Evolutionary conservation across 495 filamentous ascomycete species (phyloP).

Genomic region (Neurospora intermedia): DNA sequence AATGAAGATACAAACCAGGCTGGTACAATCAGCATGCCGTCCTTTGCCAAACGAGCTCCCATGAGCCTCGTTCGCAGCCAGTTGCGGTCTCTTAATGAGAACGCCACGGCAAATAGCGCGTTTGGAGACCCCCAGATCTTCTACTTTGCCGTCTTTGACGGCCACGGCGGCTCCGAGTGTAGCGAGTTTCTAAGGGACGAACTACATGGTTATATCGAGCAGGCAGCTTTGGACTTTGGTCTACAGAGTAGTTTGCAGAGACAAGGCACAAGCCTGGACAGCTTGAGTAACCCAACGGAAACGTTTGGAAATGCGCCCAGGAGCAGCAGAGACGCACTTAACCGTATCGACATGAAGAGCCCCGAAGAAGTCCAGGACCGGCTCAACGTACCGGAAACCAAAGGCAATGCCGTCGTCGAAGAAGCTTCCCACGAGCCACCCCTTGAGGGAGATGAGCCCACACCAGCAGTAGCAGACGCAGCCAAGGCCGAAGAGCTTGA

Average conservation of each 20-base stretch:
- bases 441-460: conserved; percentile 21
- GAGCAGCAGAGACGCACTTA: conserved; percentile 11
- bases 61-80: conserved; percentile 48
- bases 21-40: conserved; percentile 81
- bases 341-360: conserved; percentile 28
- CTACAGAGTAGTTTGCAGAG: conserved; percentile 56
- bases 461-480: conserved; percentile 22
- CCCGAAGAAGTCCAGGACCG: conserved; percentile 24
- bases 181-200: conserved; percentile 74
- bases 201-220: conserved; percentile 82
- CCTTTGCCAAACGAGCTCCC: conserved; percentile 76
- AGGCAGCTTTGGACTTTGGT: conserved; percentile 60
- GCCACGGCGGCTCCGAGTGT: conserved; percentile 86
- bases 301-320: conserved; percentile 6
- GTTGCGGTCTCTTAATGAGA: conserved; percentile 36
- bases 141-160: conserved; percentile 94
- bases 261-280: conserved; percentile 2
- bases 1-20: conserved; percentile 97
- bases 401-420: conserved; percentile 18
- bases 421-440: conserved; percentile 17
- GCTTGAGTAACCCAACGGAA: neutral
- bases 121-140: conserved; percentile 91
- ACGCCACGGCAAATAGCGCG: conserved; percentile 56
- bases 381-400: conserved; percentile 17
- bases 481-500: conserved; percentile 50